Evolutionary conservation across 2,329 filamentous ascomycete genomes (phyloP), one percentile per base, ranked within the genome.

Genomic region (Eurotiales sp.): DNA sequence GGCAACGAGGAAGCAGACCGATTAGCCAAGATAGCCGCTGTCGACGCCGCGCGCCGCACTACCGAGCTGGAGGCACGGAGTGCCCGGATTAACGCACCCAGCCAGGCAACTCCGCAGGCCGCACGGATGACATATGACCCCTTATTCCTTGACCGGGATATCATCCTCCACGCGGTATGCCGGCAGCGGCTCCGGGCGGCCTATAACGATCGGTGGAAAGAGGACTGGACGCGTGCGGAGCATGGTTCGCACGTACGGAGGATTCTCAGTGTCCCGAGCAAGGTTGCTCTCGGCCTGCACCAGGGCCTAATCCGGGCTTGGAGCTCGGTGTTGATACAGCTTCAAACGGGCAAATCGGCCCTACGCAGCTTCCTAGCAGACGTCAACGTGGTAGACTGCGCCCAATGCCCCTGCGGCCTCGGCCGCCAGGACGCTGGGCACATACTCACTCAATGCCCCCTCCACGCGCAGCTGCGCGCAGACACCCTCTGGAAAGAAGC

Each of bases 11-110:
- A 7, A 4, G 40, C 40, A 25, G 40, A 42, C n/a, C 4, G n/a
- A 8, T 7, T 17, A 14, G 40, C 40, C 6, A 42, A 42, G 40
- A 6, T 6, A 14, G 40, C 40, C 22, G 22, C 34, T n/a, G 4
- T 14, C 1, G 22, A 50, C 0, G 47, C 29, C 1, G 21, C 4
- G 8, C n/a, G 27, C 0, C 39, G 21, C 5, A 44, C 30, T 6
- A n/a, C 14, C 10, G 43, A 62, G 62, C n/a, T n/a, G n/a, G 21
- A 34, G n/a, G 8, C 1, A 8, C 27, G 19, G 4, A 5, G 12
- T n/a, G 39, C 22, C 17, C 46, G 39, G 36, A 41, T 23, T 10
- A 43, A 19, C n/a, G 30, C 14, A 22, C 42, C 42, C 27, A 45
- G n/a, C 15, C 41, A 44, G 41, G 41, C 22, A 4, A 44, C 41